Conservation (phyloP, 2,329 filamentous ascomycete genomes). For the Arthrinium puccinioides region DNA sequence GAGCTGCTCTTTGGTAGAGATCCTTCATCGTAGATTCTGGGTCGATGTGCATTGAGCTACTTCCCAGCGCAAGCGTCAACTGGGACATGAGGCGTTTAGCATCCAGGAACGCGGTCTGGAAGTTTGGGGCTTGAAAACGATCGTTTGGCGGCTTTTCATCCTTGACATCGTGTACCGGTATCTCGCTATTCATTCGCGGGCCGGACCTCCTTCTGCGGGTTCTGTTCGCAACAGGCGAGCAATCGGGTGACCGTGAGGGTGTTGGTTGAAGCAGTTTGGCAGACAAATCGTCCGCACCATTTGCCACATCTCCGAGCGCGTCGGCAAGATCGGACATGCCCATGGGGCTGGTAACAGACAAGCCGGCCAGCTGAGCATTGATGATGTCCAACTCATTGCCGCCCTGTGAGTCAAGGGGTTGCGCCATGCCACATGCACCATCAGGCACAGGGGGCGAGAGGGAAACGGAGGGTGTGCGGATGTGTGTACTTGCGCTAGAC, state of each 20-base stretch:
- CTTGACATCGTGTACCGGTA: conserved; percentile 8
- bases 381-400: not conserved
- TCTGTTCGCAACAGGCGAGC: too few species aligned
- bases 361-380: not conserved
- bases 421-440: too few species aligned
- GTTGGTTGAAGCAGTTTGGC: not conserved
- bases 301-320: not conserved
- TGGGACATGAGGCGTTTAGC: conserved; percentile 23
- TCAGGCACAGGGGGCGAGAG: not conserved
- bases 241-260: not conserved
- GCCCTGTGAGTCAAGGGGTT: too few species aligned
- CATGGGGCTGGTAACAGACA: not conserved
- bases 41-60: conserved; percentile 25
- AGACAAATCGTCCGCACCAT: not conserved
- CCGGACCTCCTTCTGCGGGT: conserved; percentile 4
- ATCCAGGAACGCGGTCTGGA: conserved; percentile 26
- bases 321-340: not conserved
- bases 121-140: conserved; percentile 25
- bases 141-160: conserved; percentile 27
- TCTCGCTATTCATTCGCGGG: not conserved
- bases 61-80: conserved; percentile 25
- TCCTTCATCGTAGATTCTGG: conserved; percentile 29
- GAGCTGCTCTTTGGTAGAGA: not conserved
- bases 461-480: not conserved
- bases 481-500: not conserved